A percentile compares a stretch with the other conserved stretches of the same genome.
These are phyloP conservation scores for Orbilia oligospora DNA, from an alignment of 2,329 filamentous ascomycete species.

Conservation along the genomic window DNA sequence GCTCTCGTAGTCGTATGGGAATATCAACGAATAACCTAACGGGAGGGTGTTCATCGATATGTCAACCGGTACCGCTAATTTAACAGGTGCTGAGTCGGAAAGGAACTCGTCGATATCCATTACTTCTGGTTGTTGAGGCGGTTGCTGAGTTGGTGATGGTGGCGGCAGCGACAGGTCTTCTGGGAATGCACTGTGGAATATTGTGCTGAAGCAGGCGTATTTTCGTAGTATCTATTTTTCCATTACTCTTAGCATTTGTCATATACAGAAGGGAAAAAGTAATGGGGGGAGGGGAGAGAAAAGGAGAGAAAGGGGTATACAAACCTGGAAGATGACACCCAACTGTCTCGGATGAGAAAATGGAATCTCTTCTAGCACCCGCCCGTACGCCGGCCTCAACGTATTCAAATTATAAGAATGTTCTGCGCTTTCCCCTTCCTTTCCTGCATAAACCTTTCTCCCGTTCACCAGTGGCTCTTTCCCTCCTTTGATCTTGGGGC, in stretches of 20 bases:
- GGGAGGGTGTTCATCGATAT: constrained; percentile 56
- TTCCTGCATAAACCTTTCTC: constrained; percentile 62
- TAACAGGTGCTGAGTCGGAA: constrained; percentile 28
- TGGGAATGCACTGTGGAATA: constrained; percentile 69
- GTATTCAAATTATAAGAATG: constrained; percentile 77
- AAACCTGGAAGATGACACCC: constrained; percentile 77
- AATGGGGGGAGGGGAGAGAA: too few relatives aligned
- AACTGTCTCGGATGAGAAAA: constrained; percentile 85
- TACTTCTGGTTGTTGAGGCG: constrained; percentile 36
- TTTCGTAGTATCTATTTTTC: constrained; percentile 73
- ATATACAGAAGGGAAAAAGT: not conserved
- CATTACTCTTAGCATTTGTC: not conserved
- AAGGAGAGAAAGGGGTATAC: not conserved
- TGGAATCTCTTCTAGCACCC: constrained; percentile 77
- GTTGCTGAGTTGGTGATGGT: constrained; percentile 9
- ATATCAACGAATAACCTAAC: constrained; percentile 44
- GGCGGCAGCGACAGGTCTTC: constrained; percentile 26
- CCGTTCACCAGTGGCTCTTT: constrained; percentile 41
- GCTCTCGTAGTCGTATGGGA: constrained; percentile 33
- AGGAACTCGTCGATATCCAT: constrained; percentile 61
- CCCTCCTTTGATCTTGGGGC: constrained; percentile 54
- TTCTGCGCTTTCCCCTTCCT: constrained; percentile 58
- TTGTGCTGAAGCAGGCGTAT: constrained; percentile 78
- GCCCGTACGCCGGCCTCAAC: constrained; percentile 80
- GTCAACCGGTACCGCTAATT: constrained; percentile 39